These are phyloP conservation scores for Daldinia sp. DNA, from an alignment of 2,329 filamentous ascomycete species.

Conservation along the genomic window DNA sequence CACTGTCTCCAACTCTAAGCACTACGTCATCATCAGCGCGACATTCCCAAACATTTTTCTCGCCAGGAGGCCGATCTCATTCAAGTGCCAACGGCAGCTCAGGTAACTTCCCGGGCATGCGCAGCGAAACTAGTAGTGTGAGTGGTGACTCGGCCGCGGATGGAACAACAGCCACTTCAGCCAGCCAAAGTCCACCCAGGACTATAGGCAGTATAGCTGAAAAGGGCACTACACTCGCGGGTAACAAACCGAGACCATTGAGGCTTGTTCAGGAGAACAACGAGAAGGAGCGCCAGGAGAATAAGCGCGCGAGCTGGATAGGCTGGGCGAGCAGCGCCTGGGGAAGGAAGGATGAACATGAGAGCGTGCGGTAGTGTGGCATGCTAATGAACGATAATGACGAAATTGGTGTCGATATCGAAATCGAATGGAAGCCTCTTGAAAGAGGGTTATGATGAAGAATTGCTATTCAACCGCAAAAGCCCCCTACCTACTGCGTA, in stretches of 20 bases:
- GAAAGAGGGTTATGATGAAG: conserved; percentile 1
- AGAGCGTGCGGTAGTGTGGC: conserved; percentile 35
- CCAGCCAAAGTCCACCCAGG: conserved; percentile 65
- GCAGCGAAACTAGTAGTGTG: conserved; percentile 72
- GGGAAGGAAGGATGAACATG: conserved; percentile 63
- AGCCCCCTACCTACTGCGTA: background rate
- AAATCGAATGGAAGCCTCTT: conserved; percentile 1
- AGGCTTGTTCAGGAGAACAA: conserved; percentile 85
- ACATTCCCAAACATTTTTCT: conserved; percentile 74
- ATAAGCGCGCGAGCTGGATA: conserved; percentile 75
- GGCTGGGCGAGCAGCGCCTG: conserved; percentile 63
- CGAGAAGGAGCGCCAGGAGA: conserved; percentile 61
- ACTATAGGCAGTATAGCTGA: conserved; percentile 55
- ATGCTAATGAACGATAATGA: conserved; percentile 4
- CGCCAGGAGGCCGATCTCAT: conserved; percentile 39
- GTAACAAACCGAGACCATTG: conserved; percentile 84
- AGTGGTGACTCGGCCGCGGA: conserved; percentile 74
- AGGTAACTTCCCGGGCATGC: conserved; percentile 80
- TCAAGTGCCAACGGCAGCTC: conserved; percentile 52
- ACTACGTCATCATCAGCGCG: conserved; percentile 62
- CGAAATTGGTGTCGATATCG: background rate
- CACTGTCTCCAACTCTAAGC: conserved; percentile 69
- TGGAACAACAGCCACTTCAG: conserved; percentile 58
- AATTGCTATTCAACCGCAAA: background rate
- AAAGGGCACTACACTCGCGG: conserved; percentile 70